phyloP scores from a whole-genome alignment of 192 early-diverging fungal genomes.

The Coemansia sp. region DNA sequence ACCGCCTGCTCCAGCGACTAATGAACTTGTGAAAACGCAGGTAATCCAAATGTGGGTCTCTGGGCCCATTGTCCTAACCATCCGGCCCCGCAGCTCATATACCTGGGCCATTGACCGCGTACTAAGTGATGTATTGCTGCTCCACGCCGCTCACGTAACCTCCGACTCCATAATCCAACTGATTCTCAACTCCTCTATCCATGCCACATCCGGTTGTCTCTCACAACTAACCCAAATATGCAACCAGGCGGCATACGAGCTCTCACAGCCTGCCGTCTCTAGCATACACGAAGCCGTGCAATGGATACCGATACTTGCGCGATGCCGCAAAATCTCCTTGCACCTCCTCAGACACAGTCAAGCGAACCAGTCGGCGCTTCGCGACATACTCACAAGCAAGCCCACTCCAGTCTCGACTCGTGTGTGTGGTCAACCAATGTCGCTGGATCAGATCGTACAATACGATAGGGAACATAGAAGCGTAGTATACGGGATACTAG shows the following conservation, averaged over 20 bases:
- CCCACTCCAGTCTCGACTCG: not conserved
- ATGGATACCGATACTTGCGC: conserved; percentile 5
- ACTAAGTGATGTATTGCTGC: not conserved
- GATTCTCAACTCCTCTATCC: not conserved
- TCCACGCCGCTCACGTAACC: not conserved
- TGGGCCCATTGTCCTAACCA: not conserved
- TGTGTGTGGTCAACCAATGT: not conserved
- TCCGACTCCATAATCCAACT: not conserved
- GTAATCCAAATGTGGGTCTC: not conserved
- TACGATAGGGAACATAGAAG: not conserved
- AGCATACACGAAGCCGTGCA: not conserved
- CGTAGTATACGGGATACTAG: not conserved
- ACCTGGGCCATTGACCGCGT: not conserved
- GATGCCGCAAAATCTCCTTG: conserved; percentile 3
- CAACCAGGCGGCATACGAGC: conserved; percentile 5
- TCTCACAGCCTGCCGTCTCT: not conserved
- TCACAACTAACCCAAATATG: not conserved
- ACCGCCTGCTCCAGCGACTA: not conserved
- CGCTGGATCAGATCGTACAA: not conserved
- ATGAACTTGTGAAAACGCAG: not conserved
- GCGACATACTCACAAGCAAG: not conserved
- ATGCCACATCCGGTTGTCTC: not conserved
- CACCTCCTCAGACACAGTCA: not conserved
- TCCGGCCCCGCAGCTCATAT: not conserved
- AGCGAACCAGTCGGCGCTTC: not conserved